Evolutionary conservation across 805 yeast species (phyloP).

Genomic region (Maudiozyma barnettii): DNA sequence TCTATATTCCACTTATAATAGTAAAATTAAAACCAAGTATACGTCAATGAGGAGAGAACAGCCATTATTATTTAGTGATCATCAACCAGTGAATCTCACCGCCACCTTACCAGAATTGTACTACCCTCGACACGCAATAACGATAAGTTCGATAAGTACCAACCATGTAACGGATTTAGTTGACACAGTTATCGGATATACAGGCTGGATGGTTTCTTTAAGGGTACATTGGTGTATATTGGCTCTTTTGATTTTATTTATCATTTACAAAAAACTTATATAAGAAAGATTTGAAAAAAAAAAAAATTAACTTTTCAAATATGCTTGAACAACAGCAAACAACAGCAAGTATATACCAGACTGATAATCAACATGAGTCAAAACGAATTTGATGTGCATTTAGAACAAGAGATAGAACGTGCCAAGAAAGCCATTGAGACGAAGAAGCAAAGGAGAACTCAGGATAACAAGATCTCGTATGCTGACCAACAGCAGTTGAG

Average conservation of each 20-base stretch:
- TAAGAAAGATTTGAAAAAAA: neutral
- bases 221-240: neutral
- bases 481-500: slow-evolving; percentile 5
- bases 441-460: neutral
- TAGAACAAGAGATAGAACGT: neutral
- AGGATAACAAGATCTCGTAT: slow-evolving; percentile 2
- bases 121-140: neutral
- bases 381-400: neutral
- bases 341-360: neutral
- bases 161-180: neutral
- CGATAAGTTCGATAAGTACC: too few species aligned
- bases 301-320: neutral
- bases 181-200: slow-evolving; percentile 20
- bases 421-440: slow-evolving; percentile 6
- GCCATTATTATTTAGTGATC: slow-evolving; percentile 56
- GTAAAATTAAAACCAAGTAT: slow-evolving; percentile 30
- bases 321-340: neutral
- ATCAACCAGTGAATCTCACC: slow-evolving; percentile 60
- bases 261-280: neutral
- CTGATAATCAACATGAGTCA: neutral
- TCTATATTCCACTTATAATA: slow-evolving; percentile 41
- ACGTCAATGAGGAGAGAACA: slow-evolving; percentile 33
- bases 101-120: neutral
- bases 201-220: slow-evolving; percentile 15
- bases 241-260: neutral